Conservation (phyloP, 2,329 filamentous ascomycete species). For the Penicillium sp. region DNA sequence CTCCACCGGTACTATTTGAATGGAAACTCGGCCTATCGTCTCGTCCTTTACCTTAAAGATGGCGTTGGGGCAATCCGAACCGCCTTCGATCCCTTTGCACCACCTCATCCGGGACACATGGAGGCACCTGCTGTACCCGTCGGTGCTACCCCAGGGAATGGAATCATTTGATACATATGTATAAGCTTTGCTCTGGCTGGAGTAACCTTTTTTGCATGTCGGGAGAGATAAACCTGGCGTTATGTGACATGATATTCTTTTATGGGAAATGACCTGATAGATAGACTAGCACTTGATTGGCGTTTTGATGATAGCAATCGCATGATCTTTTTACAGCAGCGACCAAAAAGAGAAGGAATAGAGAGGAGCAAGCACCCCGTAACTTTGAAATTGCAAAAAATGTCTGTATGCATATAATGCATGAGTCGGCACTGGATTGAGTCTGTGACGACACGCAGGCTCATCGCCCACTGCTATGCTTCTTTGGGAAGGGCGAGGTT, state of each 20-base stretch:
- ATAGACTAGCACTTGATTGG: conserved; percentile 21
- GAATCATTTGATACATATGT: conserved; percentile 12
- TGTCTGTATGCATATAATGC: no score
- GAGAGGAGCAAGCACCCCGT: no score
- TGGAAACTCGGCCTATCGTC: conserved; percentile 88
- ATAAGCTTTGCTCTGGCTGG: neutral
- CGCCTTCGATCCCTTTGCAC: conserved; percentile 38
- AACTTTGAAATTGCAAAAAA: no score
- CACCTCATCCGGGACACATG: conserved; percentile 18
- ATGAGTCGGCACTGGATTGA: neutral
- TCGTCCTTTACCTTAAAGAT: conserved; percentile 78
- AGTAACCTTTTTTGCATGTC: neutral
- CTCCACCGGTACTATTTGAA: conserved; percentile 96
- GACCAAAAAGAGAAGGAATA: neutral
- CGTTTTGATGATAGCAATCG: conserved; percentile 5
- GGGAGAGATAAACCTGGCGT: conserved; percentile 1
- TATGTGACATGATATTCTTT: conserved; percentile 15
- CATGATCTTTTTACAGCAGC: neutral
- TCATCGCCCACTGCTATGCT: neutral
- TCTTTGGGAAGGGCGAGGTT: neutral
- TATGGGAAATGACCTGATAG: conserved; percentile 27
- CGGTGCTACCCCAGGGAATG: conserved; percentile 30
- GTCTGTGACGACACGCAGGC: neutral
- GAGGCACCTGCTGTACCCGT: conserved; percentile 14
- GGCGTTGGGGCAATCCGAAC: conserved; percentile 53